phyloP scores from a whole-genome alignment of 129 eudicot genomes.

The Saposhnikovia divaricata region DNA sequence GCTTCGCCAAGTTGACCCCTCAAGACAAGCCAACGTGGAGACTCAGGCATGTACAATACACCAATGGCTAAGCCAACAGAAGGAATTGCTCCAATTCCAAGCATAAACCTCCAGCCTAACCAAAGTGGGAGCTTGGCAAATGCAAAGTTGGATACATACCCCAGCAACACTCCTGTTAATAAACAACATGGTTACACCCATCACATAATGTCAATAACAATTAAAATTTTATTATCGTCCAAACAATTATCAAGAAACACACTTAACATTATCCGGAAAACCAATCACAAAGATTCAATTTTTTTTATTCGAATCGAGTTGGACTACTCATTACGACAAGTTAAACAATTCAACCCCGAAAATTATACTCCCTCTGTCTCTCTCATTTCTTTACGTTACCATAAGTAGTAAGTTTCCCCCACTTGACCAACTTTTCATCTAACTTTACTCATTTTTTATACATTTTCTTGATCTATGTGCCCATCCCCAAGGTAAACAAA shows the following conservation, averaged over 20 bases:
- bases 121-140: conserved; percentile 24
- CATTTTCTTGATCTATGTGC: no score
- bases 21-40: conserved; percentile 31
- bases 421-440: no score
- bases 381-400: no score
- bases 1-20: conserved; percentile 25
- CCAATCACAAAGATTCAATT: not conserved
- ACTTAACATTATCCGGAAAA: no score
- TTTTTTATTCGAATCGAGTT: no score
- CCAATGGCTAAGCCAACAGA: conserved; percentile 18
- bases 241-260: no score
- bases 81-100: conserved; percentile 29
- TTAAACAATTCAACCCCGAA: not conserved
- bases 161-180: conserved; percentile 15
- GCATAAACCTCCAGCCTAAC: conserved; percentile 32
- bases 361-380: no score
- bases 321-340: not conserved
- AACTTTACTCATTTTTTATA: no score
- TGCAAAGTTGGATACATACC: conserved; percentile 25
- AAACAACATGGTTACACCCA: not conserved
- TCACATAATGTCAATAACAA: not conserved
- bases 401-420: no score
- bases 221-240: not conserved
- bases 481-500: no score
- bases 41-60: conserved; percentile 23